Evolutionary conservation across 2,329 filamentous ascomycete genomes (phyloP).

Genomic region (Aspergillus sojae): DNA sequence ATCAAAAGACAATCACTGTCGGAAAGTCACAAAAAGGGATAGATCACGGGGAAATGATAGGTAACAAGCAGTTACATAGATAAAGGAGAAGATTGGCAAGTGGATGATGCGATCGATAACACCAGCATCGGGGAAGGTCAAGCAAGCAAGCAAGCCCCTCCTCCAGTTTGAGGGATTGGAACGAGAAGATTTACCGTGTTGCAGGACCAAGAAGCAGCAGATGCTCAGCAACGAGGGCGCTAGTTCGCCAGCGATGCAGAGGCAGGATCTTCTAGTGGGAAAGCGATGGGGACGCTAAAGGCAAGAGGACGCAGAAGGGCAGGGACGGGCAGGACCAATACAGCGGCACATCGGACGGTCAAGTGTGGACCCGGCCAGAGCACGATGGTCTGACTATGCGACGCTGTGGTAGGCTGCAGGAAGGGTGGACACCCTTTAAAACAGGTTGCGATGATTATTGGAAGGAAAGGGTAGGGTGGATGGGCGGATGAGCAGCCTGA

Average conservation of each 20-base stretch:
- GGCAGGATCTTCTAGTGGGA: conserved; percentile 16
- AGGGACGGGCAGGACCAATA: conserved; percentile 29
- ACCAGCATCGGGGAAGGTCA: conserved; percentile 10
- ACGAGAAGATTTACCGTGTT: conserved; percentile 25
- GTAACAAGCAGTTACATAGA: conserved; percentile 17
- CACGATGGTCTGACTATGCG: conserved; percentile 32
- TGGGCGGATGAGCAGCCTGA: conserved; percentile 23
- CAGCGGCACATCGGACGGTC: conserved; percentile 26
- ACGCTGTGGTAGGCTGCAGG: conserved; percentile 1
- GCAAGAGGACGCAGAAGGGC: conserved; percentile 25
- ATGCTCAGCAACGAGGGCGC: conserved; percentile 23
- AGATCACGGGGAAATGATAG: conserved; percentile 17
- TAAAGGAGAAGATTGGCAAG: conserved; percentile 7
- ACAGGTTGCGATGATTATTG: conserved; percentile 8
- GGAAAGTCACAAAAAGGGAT: conserved; percentile 11
- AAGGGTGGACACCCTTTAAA: conserved; percentile 12
- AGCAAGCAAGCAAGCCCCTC: conserved; percentile 19
- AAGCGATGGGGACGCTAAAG: conserved; percentile 20
- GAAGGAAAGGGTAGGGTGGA: conserved; percentile 2
- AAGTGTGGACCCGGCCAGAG: conserved; percentile 28
- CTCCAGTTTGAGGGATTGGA: conserved; percentile 20
- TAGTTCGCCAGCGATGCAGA: conserved; percentile 23
- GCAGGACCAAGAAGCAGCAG: conserved; percentile 23
- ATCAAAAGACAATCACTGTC: neutral
- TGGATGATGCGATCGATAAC: conserved; percentile 19